These are phyloP conservation scores for Orbilia brochopaga DNA, from an alignment of 2,329 filamentous ascomycete species.

Conservation along the genomic window DNA sequence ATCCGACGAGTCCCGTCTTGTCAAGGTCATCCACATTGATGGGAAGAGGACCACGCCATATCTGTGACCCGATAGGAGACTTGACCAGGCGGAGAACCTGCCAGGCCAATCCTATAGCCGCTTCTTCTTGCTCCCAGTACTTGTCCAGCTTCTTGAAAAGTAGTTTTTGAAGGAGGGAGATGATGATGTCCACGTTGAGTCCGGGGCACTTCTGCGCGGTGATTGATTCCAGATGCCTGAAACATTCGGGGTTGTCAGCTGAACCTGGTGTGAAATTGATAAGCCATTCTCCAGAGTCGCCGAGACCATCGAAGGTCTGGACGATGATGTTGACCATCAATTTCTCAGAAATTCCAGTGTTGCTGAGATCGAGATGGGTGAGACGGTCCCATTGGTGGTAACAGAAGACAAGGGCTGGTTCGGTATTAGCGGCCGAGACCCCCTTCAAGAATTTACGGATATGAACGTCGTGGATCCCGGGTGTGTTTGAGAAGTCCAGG, in stretches of 20 bases:
- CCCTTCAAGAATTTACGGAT: constrained; percentile 34
- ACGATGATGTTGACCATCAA: constrained; percentile 39
- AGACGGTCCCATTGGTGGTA: constrained; percentile 34
- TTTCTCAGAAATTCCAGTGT: constrained; percentile 30
- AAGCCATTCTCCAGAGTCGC: constrained; percentile 7
- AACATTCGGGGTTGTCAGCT: constrained; percentile 23
- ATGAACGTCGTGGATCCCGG: constrained; percentile 18
- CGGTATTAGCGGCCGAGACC: constrained; percentile 10
- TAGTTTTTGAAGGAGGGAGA: constrained; percentile 26
- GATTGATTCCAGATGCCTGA: constrained; percentile 32
- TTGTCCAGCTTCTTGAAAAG: constrained; percentile 21
- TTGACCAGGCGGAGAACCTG: constrained; percentile 27
- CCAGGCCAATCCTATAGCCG: background rate
- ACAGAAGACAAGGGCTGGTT: background rate
- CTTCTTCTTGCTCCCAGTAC: constrained; percentile 32
- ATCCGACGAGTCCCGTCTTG: constrained; percentile 31
- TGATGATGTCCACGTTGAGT: constrained; percentile 14
- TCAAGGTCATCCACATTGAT: constrained; percentile 23
- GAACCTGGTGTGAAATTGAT: constrained; percentile 11
- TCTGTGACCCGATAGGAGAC: constrained; percentile 37
- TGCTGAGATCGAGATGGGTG: constrained; percentile 36
- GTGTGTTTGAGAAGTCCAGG: constrained; percentile 35
- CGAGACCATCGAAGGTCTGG: constrained; percentile 30
- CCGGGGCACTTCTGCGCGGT: constrained; percentile 29
- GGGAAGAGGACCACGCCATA: constrained; percentile 32